These are phyloP conservation scores for Aureobasidium subglaciale DNA, from an alignment of 2,329 filamentous ascomycete genomes.

Conservation along the genomic window DNA sequence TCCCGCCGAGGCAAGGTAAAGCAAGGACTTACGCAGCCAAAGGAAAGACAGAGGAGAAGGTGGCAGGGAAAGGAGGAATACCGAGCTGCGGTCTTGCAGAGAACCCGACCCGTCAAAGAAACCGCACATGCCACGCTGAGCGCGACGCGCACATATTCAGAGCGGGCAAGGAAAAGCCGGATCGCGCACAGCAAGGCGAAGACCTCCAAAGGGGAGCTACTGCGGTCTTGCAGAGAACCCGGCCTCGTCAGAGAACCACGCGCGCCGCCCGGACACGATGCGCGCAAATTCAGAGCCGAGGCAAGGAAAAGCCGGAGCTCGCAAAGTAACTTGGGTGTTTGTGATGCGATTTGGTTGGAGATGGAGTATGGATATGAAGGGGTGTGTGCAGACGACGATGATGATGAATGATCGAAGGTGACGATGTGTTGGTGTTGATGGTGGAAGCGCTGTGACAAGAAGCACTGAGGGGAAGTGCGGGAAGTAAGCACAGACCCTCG, in stretches of 20 bases:
- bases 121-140: background rate
- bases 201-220: background rate
- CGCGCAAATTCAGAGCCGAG: too few relatives aligned
- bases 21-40: background rate
- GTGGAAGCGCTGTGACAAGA: background rate
- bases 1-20: background rate
- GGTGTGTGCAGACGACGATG: background rate
- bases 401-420: background rate
- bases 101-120: background rate
- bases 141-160: background rate
- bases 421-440: background rate
- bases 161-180: background rate
- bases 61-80: background rate
- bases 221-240: background rate
- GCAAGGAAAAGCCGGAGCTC: background rate
- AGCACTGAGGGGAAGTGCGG: background rate
- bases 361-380: background rate
- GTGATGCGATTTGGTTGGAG: background rate
- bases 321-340: background rate
- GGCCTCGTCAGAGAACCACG: background rate
- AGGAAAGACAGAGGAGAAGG: constrained; percentile 2
- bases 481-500: background rate
- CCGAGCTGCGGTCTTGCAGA: background rate
- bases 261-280: too few relatives aligned
- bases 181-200: background rate